Conservation (phyloP, 2,329 filamentous ascomycete genomes). For the Aspergillus chevalieri region DNA sequence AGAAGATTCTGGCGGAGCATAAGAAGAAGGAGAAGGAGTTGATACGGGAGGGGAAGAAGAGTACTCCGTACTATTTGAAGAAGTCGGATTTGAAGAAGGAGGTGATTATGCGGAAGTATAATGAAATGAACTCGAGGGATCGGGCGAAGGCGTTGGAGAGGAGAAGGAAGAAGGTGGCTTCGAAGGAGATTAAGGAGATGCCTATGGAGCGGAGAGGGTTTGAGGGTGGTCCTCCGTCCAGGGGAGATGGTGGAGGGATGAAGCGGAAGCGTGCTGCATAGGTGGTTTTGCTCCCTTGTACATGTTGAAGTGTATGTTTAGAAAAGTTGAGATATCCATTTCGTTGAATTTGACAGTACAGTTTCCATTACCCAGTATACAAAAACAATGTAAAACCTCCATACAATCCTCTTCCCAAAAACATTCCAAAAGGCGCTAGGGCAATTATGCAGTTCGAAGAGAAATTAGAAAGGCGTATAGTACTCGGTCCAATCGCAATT, state of each 20-base stretch:
- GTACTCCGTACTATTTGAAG: constrained; percentile 84
- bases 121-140: constrained; percentile 77
- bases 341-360: background rate
- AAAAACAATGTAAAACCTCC: too few species aligned
- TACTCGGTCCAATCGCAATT: constrained; percentile 3
- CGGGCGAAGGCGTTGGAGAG: constrained; percentile 79
- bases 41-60: constrained; percentile 74
- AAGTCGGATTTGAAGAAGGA: constrained; percentile 84
- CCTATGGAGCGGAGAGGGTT: constrained; percentile 48
- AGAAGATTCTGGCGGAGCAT: constrained; percentile 67
- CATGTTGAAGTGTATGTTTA: constrained; percentile 3
- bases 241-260: constrained; percentile 13
- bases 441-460: background rate
- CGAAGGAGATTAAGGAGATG: constrained; percentile 77
- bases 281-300: background rate
- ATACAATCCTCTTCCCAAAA: background rate
- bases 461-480: constrained; percentile 7
- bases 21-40: constrained; percentile 75
- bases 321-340: background rate
- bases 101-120: constrained; percentile 70
- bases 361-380: too few species aligned
- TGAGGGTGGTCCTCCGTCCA: constrained; percentile 16
- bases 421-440: background rate
- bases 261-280: constrained; percentile 25
- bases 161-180: constrained; percentile 79